A percentile compares a stretch with the other conserved stretches of the same genome.
Conservation (phyloP, 805 yeast species). For the Saturnispora besseyi region DNA sequence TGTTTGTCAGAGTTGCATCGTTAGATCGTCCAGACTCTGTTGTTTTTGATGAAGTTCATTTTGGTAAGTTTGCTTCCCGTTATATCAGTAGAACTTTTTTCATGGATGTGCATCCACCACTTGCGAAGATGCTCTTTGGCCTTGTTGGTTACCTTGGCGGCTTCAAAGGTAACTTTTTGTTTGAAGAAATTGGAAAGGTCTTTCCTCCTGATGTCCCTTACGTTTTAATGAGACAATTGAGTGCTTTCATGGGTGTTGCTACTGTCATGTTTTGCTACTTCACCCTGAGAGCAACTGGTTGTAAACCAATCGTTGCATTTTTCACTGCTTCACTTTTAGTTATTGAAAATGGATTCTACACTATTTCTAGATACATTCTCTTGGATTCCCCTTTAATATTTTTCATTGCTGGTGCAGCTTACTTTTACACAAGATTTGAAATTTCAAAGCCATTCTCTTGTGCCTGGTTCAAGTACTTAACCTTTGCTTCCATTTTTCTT, state of each 20-base stretch:
- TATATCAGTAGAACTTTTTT: slow-evolving; percentile 66
- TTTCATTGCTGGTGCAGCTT: slow-evolving; percentile 65
- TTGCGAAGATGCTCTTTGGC: slow-evolving; percentile 74
- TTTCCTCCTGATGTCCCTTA: slow-evolving; percentile 58
- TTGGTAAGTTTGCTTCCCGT: slow-evolving; percentile 94
- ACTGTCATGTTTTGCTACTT: slow-evolving; percentile 58
- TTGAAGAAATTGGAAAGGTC: slow-evolving; percentile 54
- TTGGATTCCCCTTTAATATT: slow-evolving; percentile 70
- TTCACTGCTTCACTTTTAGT: slow-evolving; percentile 47
- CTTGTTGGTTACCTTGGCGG: slow-evolving; percentile 62
- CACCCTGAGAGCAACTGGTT: slow-evolving; percentile 65
- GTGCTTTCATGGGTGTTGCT: slow-evolving; percentile 59
- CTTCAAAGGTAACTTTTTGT: slow-evolving; percentile 60
- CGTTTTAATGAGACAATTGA: slow-evolving; percentile 57
- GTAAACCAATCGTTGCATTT: slow-evolving; percentile 53
- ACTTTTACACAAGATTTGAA: slow-evolving; percentile 58
- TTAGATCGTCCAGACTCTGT: slow-evolving; percentile 71
- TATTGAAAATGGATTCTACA: slow-evolving; percentile 59
- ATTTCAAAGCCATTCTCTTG: slow-evolving; percentile 50
- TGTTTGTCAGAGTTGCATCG: slow-evolving; percentile 49
- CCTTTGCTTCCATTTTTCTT: slow-evolving; percentile 58
- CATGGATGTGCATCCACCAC: slow-evolving; percentile 86
- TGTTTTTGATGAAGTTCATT: slow-evolving; percentile 61
- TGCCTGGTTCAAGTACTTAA: slow-evolving; percentile 49
- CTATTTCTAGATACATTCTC: slow-evolving; percentile 67